Base-by-base conservation (phyloP, 2,329 filamentous ascomycete genomes). In the Immersiporthe knoxdaviesiana region DNA sequence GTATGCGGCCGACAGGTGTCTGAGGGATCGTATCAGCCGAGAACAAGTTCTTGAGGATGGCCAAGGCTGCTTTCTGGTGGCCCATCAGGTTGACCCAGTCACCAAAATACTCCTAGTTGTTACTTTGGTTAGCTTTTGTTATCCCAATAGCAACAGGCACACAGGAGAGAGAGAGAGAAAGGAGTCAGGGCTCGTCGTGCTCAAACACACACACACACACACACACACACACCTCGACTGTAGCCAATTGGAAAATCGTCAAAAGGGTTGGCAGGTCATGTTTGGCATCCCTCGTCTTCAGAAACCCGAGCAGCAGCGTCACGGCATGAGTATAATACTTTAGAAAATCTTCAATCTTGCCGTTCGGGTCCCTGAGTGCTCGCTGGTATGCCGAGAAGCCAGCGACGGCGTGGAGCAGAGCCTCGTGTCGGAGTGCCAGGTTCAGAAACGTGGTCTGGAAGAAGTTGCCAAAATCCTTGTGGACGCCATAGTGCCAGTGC, bases 11-110 rank as follows among this genome's bases (percentile, higher is more conserved):
- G 18, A 92, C 85, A 4, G 91, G 84, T 12, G 90, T 91, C 72
- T 91, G 84, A 81, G 91, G 89, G 58, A 92, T 88, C 0, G 89
- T 91, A 71, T 94, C 84, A 0, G 93, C 92, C 0, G 90, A 93
- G 77, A 93, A 94, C 0, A 97, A 81, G 58, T 91, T 88, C 1
- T 86, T 91, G 60, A 98, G 82, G 74, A 98, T 91, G 72, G 93
- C 89, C 76, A 92, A 88, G 0, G 96, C 96, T 14, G 95, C 96
- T 77, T 91, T 93, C 78, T 97, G 94, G 77, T 98, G 96, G 30
- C 94, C 92, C 80, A 96, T 91, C 21, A 98, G 84, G 75, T 97
- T 97, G 66, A 97, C 89, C 94, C 94, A 98, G 77, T 99, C 96
- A 16, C 96, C 96, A 60, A 98, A 85, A 75, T 94, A 97, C 80